phyloP scores from a whole-genome alignment of 331 rosid genomes.

The Quercus tomentella region DNA sequence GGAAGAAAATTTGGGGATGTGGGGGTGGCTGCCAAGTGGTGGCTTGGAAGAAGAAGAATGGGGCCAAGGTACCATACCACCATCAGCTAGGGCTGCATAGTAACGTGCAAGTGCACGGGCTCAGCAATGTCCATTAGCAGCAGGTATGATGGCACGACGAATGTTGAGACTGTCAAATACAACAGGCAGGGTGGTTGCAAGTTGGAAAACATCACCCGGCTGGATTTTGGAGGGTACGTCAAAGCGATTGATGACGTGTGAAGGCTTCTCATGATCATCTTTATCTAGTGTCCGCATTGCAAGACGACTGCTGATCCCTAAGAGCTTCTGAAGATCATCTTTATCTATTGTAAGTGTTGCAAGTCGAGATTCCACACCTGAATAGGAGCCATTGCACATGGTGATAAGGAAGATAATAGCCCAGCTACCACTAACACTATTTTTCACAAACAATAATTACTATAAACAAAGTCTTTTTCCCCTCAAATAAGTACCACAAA shows the following conservation, averaged over 20 bases:
- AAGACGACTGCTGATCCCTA: conserved; percentile 33
- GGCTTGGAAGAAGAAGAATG: conserved; percentile 71
- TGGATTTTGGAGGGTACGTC: conserved; percentile 76
- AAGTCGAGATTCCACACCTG: conserved; percentile 94
- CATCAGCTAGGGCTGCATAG: conserved; percentile 81
- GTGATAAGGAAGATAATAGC: conserved; percentile 9
- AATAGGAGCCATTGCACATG: conserved; percentile 8
- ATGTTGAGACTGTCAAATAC: conserved; percentile 57
- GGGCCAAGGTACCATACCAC: conserved; percentile 75
- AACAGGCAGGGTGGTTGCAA: conserved; percentile 41
- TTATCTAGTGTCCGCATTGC: no score
- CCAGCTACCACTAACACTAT: background rate
- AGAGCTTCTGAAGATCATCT: conserved; percentile 50
- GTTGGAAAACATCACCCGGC: conserved; percentile 47
- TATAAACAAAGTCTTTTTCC: background rate
- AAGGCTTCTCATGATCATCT: no score
- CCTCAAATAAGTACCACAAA: background rate
- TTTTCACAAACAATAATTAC: background rate
- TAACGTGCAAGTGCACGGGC: conserved; percentile 98
- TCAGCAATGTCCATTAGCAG: conserved; percentile 90
- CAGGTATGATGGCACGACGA: conserved; percentile 91
- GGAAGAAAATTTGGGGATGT: conserved; percentile 68
- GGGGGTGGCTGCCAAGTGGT: conserved; percentile 84
- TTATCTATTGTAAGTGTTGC: conserved; percentile 71
- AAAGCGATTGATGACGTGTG: no score